A percentile compares a stretch with the other conserved stretches of the same genome.
phyloP scores from a whole-genome alignment of 176 grass and related monocot species.

The Carex kokanica region DNA sequence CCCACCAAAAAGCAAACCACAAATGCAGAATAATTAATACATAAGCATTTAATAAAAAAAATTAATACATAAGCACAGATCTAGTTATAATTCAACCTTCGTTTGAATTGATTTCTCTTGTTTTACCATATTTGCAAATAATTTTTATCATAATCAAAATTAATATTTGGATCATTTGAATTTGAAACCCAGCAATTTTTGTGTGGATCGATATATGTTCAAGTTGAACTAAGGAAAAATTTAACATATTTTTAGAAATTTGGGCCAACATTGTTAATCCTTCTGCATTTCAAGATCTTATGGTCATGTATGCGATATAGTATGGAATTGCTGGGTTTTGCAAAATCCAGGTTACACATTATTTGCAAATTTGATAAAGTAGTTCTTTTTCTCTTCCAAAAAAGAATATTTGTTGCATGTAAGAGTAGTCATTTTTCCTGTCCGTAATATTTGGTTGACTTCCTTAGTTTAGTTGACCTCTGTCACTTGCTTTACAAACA shows the following conservation, averaged over 20 bases:
- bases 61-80: neutral
- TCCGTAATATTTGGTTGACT: neutral
- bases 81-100: conserved; percentile 1
- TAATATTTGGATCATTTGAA: neutral
- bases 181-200: neutral
- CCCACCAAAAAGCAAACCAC: neutral
- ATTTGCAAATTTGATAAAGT: neutral
- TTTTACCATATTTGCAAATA: conserved; percentile 13
- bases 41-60: neutral
- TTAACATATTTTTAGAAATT: neutral
- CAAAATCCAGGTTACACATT: neutral
- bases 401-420: neutral
- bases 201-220: neutral
- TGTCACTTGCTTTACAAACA: conserved; percentile 22
- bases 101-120: neutral
- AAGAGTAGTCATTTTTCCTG: neutral
- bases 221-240: neutral
- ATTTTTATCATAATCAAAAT: neutral
- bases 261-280: neutral
- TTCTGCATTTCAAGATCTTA: neutral
- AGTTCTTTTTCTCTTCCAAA: neutral
- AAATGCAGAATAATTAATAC: conserved; percentile 14
- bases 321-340: neutral
- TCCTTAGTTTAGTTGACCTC: neutral
- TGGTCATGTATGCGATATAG: neutral